These are phyloP conservation scores for Chenopodium formosanum DNA, from an alignment of 148 eudicot genomes.

Conservation along the genomic window DNA sequence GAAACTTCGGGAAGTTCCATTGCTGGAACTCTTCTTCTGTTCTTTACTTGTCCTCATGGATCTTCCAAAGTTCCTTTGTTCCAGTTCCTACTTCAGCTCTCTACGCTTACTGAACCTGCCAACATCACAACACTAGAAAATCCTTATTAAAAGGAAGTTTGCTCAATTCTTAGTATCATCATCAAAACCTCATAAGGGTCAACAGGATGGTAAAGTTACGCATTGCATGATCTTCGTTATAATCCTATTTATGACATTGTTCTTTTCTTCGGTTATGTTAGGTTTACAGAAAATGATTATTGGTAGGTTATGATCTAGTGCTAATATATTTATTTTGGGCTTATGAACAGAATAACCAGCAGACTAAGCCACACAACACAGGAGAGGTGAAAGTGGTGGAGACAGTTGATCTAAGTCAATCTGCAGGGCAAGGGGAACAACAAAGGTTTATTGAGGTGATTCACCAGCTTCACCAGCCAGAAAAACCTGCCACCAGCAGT, in stretches of 20 bases:
- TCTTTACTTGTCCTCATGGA: too few relatives aligned
- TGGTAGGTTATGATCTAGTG: neutral
- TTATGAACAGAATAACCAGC: slow-evolving; percentile 10
- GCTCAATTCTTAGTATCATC: too few relatives aligned
- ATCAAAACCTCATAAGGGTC: too few relatives aligned
- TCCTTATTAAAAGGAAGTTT: too few relatives aligned
- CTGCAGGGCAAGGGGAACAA: slow-evolving; percentile 39
- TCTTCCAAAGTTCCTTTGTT: too few relatives aligned
- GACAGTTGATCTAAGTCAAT: slow-evolving; percentile 41
- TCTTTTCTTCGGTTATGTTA: neutral
- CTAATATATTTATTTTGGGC: neutral
- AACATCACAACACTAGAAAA: too few relatives aligned
- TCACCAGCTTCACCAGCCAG: slow-evolving; percentile 36
- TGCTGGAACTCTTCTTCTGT: too few relatives aligned
- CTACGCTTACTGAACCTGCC: too few relatives aligned
- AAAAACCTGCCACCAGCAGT: slow-evolving; percentile 28
- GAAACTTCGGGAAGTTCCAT: too few relatives aligned
- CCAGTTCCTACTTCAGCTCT: too few relatives aligned
- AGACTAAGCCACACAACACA: slow-evolving; percentile 9
- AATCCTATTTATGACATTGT: neutral
- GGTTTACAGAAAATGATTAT: neutral
- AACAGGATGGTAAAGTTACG: slow-evolving; percentile 12
- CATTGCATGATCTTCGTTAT: neutral
- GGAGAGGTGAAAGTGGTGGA: slow-evolving; percentile 27
- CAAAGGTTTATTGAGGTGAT: slow-evolving; percentile 34